phyloP scores from a whole-genome alignment of 345 rosid species.

The Sisymbrium irio region DNA sequence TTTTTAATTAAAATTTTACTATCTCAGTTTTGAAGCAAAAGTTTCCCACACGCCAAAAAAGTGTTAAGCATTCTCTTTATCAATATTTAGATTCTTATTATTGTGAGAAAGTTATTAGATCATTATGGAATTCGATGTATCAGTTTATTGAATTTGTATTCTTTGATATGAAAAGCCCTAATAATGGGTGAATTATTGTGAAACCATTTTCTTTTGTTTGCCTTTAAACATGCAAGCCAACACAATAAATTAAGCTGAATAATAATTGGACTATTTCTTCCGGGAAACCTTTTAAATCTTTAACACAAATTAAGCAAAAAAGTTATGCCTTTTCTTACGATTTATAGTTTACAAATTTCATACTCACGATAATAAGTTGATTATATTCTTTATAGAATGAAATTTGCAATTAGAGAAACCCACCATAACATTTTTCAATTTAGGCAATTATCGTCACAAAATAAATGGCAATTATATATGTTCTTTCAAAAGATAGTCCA shows the following conservation, averaged over 20 bases:
- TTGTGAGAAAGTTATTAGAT: not conserved
- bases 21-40: not conserved
- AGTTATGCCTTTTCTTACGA: not conserved
- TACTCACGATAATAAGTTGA: not conserved
- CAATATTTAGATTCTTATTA: not conserved
- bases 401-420: not conserved
- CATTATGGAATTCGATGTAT: not conserved
- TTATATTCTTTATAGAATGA: not conserved
- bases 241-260: constrained; percentile 7
- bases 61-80: not conserved
- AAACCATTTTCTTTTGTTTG: constrained; percentile 27
- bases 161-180: constrained; percentile 8
- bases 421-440: not conserved
- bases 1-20: no score
- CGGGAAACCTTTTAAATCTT: constrained; percentile 1
- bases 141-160: not conserved
- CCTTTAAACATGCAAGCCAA: constrained; percentile 35
- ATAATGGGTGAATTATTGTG: constrained; percentile 23
- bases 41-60: not conserved
- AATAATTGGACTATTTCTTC: not conserved
- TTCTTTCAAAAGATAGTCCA: not conserved
- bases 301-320: constrained; percentile 5
- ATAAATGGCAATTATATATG: not conserved
- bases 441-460: not conserved
- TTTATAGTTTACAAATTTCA: not conserved